Evolutionary conservation across 1,284 basidiomycete genomes (phyloP), one percentile per base, ranked within the genome.

Genomic region (Ganoderma leucocontextum): DNA sequence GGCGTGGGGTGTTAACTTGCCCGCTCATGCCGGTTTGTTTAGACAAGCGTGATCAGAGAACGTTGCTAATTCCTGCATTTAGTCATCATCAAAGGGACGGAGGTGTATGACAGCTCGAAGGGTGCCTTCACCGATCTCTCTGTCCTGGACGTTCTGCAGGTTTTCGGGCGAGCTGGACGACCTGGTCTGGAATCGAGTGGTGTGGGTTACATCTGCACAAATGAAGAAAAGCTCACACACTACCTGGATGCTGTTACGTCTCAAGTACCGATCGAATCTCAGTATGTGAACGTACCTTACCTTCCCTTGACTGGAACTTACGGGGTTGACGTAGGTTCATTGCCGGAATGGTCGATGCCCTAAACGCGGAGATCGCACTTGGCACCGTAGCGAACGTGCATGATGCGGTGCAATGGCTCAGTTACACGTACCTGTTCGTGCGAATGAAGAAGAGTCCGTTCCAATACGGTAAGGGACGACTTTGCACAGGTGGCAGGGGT

Each of bases 1-100:
- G 41, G 98, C 98, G 0, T 99, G 98, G 98, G 98, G 98, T 84
- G 98, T 99, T 76, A 99, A 99, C 80, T 83, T 99, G 75, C 98
- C 98, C 49, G 98, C 98, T 5, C 98, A 99, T 81, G 98, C 98
- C 66, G 95, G 93, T 93, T 72, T 70, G 82, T 76, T 7, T 4
- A 22, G 38, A 39, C 10, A 22, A 2, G 35, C 10, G 47, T n/a
- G 15, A 15, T 22, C 12, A 2, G 25, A 41, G 29, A 25, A 44
- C 61, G 25, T 2, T 12, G 65, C 44, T 59, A 25, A 55, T 29
- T 17, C 8, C 5, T 4, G 6, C 7, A 13, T 47, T 41, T 65
- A 94, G 95, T 97, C 67, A 85, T 99, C 73, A 99, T 99, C 84
- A 99, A 99, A 81, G 98, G 98, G 17, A 99, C 98, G 0, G 95